These are phyloP conservation scores for Miscanthus lutarioriparius DNA, from an alignment of 176 grass and related monocot genomes.

Conservation along the genomic window DNA sequence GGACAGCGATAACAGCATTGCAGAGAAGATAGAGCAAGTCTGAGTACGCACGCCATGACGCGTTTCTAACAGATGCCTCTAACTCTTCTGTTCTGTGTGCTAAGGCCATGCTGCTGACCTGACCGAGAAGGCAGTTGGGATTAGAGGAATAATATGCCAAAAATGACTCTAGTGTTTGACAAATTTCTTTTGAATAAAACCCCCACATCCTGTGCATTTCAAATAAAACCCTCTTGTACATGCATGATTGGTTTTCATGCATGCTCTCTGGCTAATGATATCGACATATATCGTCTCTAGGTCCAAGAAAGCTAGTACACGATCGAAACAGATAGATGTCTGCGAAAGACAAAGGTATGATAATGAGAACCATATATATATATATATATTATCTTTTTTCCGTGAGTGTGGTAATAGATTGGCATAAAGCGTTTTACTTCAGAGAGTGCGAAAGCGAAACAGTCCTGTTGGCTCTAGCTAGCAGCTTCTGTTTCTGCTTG, in stretches of 20 bases:
- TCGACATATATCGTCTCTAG: too few relatives aligned
- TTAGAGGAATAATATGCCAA: not conserved
- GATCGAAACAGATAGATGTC: too few relatives aligned
- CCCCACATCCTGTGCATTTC: not conserved
- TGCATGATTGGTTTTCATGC: not conserved
- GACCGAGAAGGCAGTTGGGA: not conserved
- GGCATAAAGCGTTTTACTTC: too few relatives aligned
- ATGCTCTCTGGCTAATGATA: too few relatives aligned
- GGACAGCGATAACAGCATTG: not conserved
- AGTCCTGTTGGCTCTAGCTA: too few relatives aligned
- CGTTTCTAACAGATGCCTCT: not conserved
- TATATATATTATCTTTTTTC: too few relatives aligned
- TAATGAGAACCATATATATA: too few relatives aligned
- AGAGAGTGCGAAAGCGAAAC: too few relatives aligned
- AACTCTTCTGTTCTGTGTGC: not conserved
- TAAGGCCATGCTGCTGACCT: constrained; percentile 7
- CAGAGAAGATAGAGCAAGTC: not conserved
- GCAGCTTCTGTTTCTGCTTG: not conserved
- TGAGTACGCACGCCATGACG: constrained; percentile 39
- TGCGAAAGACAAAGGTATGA: too few relatives aligned
- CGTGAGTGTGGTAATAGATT: too few relatives aligned
- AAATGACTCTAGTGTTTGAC: not conserved
- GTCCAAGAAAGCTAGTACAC: too few relatives aligned
- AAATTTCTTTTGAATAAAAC: not conserved
- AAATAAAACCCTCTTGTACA: not conserved